A percentile compares a stretch with the other conserved stretches of the same genome.
Evolutionary conservation across 306 rosid species (phyloP).

Genomic region (Vachellia collinsii): DNA sequence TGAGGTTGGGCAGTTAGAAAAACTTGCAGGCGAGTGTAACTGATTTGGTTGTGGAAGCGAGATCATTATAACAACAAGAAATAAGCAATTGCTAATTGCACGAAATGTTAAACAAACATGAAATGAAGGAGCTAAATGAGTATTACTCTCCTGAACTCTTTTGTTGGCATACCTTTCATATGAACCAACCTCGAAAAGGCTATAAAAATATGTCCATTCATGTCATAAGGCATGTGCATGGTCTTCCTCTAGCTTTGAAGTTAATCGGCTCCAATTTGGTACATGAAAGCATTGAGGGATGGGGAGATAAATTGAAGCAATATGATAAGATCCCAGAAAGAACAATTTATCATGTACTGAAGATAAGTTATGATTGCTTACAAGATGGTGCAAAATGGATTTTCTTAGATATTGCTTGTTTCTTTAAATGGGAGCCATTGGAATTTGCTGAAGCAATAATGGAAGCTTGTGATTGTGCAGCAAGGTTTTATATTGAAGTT

Average conservation of each 20-base stretch:
- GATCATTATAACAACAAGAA: conserved; percentile 14
- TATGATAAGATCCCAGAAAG: neutral
- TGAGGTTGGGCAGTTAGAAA: neutral
- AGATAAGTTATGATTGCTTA: conserved; percentile 9
- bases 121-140: conserved; percentile 4
- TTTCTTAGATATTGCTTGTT: conserved; percentile 15
- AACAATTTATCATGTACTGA: neutral
- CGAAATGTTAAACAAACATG: neutral
- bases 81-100: neutral
- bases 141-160: neutral
- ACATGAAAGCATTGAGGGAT: neutral
- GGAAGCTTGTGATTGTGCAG: neutral
- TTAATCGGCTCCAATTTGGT: conserved; percentile 2
- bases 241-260: neutral
- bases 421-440: conserved; percentile 10
- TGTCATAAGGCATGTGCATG: neutral
- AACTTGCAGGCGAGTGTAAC: neutral
- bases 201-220: neutral
- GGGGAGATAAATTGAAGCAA: neutral
- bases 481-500: neutral
- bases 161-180: neutral
- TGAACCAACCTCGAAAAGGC: neutral
- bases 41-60: conserved; percentile 7
- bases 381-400: neutral
- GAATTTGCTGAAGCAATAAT: conserved; percentile 27